Base-by-base conservation (phyloP, 805 yeast genomes). In the Candida rishiriensis region DNA sequence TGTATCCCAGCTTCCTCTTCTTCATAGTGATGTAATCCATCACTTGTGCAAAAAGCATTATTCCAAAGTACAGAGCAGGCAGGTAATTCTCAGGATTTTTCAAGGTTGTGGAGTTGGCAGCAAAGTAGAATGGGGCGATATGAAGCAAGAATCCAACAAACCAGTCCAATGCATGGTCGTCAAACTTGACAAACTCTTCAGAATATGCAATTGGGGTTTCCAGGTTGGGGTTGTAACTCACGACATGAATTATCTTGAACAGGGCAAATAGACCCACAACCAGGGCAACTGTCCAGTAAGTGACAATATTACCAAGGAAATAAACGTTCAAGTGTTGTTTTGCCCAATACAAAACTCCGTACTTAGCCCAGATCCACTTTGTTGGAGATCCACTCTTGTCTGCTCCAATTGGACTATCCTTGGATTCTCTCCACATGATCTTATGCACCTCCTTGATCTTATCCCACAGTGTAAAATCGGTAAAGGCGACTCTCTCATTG, bases 331-430 rank as follows among this genome's bases (percentile, higher is more conserved):
- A 60, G 41, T 70, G 63, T 38, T 66, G 63, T 52, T 71, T 67
- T 28, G 69, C 68, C 70, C 75, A 81, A 60, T 77, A 80, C 52
- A 69, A 75, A 43, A 80, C 70, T n/a, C 91, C 91, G 35, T 79
- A 68, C 16, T 63, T 47, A 44, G 76, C 61, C 36, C 76, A 65
- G 14, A 85, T 80, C 93, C 95, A 87, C 11, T 80, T 64, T 13
- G 58, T 59, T 1, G 88, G 85, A n/a, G 70, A 64, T 3, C 81
- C 76, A 34, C 73, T 71, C 65, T 71, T 78, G 29, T 57, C 55
- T 62, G 79, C 81, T 14, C 72, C 59, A 18, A 71, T 73, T 1
- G 76, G 72, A 14, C 75, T 64, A 5, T 71, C 73, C 49, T 65
- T 64, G 60, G 76, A 75, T 43, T 71, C 56, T 15, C 68, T 61